Conservation (phyloP, 176 grass and related monocot genomes). For the Triticum turgidum region DNA sequence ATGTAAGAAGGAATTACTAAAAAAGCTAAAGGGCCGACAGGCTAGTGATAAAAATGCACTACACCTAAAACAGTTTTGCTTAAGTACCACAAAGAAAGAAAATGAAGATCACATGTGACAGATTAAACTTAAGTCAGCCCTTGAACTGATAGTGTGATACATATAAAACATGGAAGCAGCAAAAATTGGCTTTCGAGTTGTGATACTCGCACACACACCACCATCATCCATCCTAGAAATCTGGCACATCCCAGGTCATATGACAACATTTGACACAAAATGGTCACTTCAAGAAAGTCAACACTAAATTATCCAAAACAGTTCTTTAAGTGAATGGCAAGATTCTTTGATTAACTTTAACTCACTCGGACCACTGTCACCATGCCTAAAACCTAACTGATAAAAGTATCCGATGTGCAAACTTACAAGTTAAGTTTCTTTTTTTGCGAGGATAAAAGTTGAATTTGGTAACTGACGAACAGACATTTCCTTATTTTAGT, state of each 20-base stretch:
- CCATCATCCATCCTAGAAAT: constrained; percentile 3
- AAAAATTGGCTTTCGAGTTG: not conserved
- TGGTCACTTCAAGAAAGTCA: not conserved
- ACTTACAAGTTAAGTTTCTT: not conserved
- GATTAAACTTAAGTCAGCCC: not conserved
- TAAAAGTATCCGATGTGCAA: not conserved
- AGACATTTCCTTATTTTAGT: not conserved
- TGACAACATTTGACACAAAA: not conserved
- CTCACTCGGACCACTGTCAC: not conserved
- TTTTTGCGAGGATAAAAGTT: not conserved
- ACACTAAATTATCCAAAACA: not conserved
- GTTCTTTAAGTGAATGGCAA: not conserved
- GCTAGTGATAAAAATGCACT: not conserved
- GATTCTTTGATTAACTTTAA: not conserved
- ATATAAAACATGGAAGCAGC: not conserved
- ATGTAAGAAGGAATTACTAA: not conserved
- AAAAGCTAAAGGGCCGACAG: not conserved
- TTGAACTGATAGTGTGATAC: not conserved
- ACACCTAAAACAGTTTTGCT: not conserved
- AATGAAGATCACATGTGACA: not conserved
- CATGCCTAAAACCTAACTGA: not conserved
- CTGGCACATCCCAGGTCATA: not conserved
- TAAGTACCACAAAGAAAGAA: not conserved
- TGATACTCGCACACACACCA: not conserved
- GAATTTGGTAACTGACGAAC: not conserved